Evolutionary conservation across 805 yeast species (phyloP), one percentile per base, ranked within the genome.

Genomic region (Metschnikowia orientalis): DNA sequence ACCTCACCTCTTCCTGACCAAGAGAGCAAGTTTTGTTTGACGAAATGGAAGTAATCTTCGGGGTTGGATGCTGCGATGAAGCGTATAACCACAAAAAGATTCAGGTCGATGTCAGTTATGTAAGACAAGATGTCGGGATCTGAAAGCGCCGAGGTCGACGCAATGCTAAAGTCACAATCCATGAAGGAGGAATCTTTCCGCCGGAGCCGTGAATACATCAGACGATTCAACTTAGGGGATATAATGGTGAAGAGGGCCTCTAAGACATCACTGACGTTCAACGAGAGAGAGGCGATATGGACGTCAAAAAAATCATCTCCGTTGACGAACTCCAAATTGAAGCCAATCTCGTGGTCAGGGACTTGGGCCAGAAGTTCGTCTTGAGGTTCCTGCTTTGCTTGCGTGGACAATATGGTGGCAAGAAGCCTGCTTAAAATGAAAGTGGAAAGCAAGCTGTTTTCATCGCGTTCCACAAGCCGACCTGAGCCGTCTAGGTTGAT

Each of bases 31-130:
- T 54, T 56, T 1, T 38, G 27, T 18, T 45, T 34, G 7, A 62
- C 27, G 33, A 50, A 64, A 17, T 40, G 37, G 33, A 48, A 56
- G 38, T 61, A 65, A 4, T 54, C 54, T 2, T 28, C 31, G 1
- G 71, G 63, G 39, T 62, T 61, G 3, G 71, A 52, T 1, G 61
- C 52, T 1, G 69, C 64, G 8, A 66, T 38, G 33, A 51, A 65
- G 27, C 61, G 51, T 25, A 63, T 42, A 13, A 59, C 48, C 9
- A 53, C 36, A 38, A 56, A 61, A 11, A 58, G 41, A 33, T 56
- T 47, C n/a, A 35, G 32, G 44, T 66, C 71, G 25, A 66, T 60
- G 19, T 59, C 62, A 8, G 42, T 42, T 18, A 56, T 34, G 34
- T 38, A 36, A 5, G 41, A 25, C 15, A 40, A 33, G 15, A 38